Base-by-base conservation (phyloP, 176 grass and related monocot species). In the Canna indica region DNA sequence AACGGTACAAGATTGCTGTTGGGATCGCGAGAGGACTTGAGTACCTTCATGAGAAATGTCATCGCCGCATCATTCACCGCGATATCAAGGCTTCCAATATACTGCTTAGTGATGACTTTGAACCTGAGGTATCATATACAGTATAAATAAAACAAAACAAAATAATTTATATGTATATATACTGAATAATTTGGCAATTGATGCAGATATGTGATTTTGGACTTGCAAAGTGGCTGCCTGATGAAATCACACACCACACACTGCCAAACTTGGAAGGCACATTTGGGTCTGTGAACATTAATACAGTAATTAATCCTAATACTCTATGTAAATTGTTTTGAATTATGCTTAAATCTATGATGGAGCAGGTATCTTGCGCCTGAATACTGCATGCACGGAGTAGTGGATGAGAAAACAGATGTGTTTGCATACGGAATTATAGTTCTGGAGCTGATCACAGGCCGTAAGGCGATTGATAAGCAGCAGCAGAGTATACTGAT, bases 161-260 rank as follows among this genome's bases (percentile, higher is more conserved):
- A n/a, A n/a, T n/a, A n/a, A n/a, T n/a, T n/a, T n/a, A n/a, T n/a
- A n/a, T n/a, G n/a, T n/a, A n/a, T n/a, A n/a, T n/a, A n/a, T n/a
- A n/a, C n/a, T n/a, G n/a, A n/a, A n/a, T n/a, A n/a, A n/a, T n/a
- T n/a, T n/a, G n/a, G n/a, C n/a, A n/a, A n/a, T n/a, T 47, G 14
- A 58, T 64, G 69, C 76, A 90, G 91, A 96, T 91, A 66, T 87
- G 93, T 64, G 93, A 97, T 68, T 97, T 97, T 60, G 93, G 93
- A n/a, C 81, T 96, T 22, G 93, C 93, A 0, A 79, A 84, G 68
- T 90, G 93, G 88, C 71, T 96, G 70, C 93, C 93, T 24, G 86
- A 79, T 20, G 83, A 77, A 62, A 16, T 90, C 58, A 91, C 83
- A 32, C 88, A 96, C 33, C 82, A 89, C 20, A 85, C 87, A 76